Evolutionary conservation across 176 grass and related monocot species (phyloP).

Genomic region (Avena atlantica): DNA sequence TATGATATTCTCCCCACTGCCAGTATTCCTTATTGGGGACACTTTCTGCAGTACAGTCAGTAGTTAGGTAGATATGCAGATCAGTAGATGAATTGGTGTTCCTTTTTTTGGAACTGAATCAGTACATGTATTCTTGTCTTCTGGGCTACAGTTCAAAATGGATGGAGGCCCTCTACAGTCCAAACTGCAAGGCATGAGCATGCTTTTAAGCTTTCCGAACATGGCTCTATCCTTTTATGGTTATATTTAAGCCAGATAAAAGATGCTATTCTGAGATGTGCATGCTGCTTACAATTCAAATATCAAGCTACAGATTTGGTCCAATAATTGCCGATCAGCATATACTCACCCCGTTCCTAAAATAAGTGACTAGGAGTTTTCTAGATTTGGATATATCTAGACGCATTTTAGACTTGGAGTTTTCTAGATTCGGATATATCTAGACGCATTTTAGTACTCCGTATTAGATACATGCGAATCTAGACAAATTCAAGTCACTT

Average conservation of each 20-base stretch:
- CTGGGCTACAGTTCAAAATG: background rate
- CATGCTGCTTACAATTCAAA: background rate
- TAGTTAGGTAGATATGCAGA: background rate
- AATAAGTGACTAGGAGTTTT: no score
- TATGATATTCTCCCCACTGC: slow-evolving; percentile 18
- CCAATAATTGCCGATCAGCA: background rate
- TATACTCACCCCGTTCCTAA: no score
- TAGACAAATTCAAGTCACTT: no score
- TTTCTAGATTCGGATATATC: no score
- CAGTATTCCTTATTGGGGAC: background rate
- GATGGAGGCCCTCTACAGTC: background rate
- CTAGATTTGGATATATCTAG: background rate
- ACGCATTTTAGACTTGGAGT: no score
- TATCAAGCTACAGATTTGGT: background rate
- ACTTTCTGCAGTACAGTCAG: background rate
- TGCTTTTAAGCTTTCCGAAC: background rate
- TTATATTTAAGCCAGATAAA: background rate
- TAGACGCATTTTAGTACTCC: no score
- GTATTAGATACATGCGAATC: no score
- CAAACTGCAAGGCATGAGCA: background rate
- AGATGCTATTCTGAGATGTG: background rate
- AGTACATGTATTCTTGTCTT: background rate
- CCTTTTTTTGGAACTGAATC: background rate
- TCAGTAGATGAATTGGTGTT: background rate
- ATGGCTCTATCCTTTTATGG: background rate